phyloP scores from a whole-genome alignment of 306 rosid genomes.

The Medicago ruthenica region DNA sequence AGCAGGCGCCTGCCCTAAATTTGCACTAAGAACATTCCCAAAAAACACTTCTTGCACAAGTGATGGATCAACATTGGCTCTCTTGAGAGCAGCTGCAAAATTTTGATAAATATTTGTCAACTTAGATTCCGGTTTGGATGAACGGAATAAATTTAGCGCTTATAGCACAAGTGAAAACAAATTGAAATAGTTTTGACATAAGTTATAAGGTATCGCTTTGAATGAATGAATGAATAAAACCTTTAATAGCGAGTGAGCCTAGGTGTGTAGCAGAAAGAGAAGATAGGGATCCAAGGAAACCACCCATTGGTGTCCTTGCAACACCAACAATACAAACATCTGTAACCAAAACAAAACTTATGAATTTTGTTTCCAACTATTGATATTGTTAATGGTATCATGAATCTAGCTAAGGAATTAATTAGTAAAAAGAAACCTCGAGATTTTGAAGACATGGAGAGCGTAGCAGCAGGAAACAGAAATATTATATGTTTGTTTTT shows the following conservation, averaged over 20 bases:
- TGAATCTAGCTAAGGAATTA: too few species aligned
- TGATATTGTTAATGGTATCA: too few species aligned
- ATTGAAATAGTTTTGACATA: too few species aligned
- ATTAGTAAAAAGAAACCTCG: too few species aligned
- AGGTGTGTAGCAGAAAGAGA: conserved; percentile 86
- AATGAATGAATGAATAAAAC: conserved; percentile 43
- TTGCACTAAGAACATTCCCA: conserved; percentile 92
- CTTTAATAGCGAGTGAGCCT: conserved; percentile 72
- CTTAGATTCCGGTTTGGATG: too few species aligned
- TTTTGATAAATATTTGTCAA: conserved; percentile 8
- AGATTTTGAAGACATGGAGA: too few species aligned
- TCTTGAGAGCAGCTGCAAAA: conserved; percentile 74
- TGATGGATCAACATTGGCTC: conserved; percentile 81
- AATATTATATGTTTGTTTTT: too few species aligned
- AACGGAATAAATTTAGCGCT: neutral
- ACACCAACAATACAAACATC: conserved; percentile 96
- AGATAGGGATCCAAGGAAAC: conserved; percentile 79
- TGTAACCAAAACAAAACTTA: conserved; percentile 6
- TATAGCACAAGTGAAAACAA: too few species aligned
- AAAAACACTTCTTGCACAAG: conserved; percentile 94
- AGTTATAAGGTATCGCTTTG: too few species aligned
- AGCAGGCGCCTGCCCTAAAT: conserved; percentile 97
- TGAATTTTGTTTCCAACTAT: too few species aligned
- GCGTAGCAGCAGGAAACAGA: too few species aligned
- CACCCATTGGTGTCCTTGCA: conserved; percentile 91